These are phyloP conservation scores for Phanerodontia chrysosporium DNA, from an alignment of 768 basidiomycete genomes.

Conservation along the genomic window DNA sequence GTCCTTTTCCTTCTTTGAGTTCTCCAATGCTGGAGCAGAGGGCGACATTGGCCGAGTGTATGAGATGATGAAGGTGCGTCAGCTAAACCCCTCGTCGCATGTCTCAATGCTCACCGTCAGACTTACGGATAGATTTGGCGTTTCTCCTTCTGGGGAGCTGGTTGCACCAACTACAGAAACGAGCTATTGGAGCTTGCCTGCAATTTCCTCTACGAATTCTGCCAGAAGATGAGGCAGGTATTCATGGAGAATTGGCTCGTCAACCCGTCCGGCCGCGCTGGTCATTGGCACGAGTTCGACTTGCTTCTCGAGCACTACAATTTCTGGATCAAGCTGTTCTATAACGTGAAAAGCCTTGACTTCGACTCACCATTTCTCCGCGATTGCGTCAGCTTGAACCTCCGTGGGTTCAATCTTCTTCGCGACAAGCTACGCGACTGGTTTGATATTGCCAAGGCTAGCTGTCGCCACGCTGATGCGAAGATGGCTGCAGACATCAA, in stretches of 20 bases:
- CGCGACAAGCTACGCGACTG: neutral
- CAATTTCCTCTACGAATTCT: constrained; percentile 2
- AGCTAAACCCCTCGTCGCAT: neutral
- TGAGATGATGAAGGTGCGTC: neutral
- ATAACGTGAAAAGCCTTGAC: neutral
- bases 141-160: constrained; percentile 4
- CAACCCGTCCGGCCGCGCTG: neutral
- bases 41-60: constrained; percentile 1
- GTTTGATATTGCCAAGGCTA: neutral
- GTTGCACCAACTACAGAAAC: constrained; percentile 1
- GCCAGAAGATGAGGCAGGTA: neutral
- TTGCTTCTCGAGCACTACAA: neutral
- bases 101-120: neutral
- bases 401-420: neutral
- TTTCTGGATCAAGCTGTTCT: neutral
- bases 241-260: constrained; percentile 1
- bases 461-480: no score
- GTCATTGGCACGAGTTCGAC: neutral
- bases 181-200: constrained; percentile 3
- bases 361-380: neutral
- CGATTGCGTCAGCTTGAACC: neutral
- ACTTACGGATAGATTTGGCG: neutral
- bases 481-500: neutral
- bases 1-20: neutral
- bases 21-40: neutral